Conservation (phyloP, 352 stramenopile genomes). For the Globisporangium megalacanthum region DNA sequence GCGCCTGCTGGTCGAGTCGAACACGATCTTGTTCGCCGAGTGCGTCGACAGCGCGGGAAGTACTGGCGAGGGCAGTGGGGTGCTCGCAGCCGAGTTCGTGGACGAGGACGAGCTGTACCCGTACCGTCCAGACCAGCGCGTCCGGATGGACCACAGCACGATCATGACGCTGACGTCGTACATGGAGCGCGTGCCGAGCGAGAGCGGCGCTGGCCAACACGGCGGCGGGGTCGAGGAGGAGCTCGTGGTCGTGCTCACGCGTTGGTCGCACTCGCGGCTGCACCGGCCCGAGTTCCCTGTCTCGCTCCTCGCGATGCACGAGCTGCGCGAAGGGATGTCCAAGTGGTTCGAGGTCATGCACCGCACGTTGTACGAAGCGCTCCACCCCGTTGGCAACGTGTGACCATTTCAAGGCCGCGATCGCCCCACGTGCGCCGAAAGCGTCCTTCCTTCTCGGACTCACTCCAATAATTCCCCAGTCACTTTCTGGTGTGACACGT, state of each 20-base stretch:
- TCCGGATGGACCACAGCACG: constrained; percentile 35
- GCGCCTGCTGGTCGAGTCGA: constrained; percentile 26
- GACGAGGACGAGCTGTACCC: constrained; percentile 39
- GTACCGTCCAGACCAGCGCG: constrained; percentile 31
- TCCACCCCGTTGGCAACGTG: neutral
- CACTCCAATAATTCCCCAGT: no score
- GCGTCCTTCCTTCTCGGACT: no score
- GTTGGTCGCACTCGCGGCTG: constrained; percentile 37
- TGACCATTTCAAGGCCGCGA: no score
- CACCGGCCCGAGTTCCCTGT: constrained; percentile 24
- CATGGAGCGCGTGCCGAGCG: constrained; percentile 11
- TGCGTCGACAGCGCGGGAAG: constrained; percentile 23
- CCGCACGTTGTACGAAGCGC: neutral
- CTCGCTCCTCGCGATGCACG: neutral
- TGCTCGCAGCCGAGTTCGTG: constrained; percentile 34
- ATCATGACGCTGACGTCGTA: constrained; percentile 21
- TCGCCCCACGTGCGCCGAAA: no score
- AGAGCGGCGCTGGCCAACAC: constrained; percentile 8
- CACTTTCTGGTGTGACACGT: no score
- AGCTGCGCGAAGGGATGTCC: constrained; percentile 4
- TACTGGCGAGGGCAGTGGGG: constrained; percentile 23
- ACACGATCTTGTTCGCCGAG: constrained; percentile 32
- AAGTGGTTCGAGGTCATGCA: constrained; percentile 7
- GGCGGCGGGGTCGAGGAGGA: constrained; percentile 8
- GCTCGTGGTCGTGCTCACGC: constrained; percentile 34